Conservation (phyloP, 2,329 filamentous ascomycete genomes). For the Verticillium isaacii region DNA sequence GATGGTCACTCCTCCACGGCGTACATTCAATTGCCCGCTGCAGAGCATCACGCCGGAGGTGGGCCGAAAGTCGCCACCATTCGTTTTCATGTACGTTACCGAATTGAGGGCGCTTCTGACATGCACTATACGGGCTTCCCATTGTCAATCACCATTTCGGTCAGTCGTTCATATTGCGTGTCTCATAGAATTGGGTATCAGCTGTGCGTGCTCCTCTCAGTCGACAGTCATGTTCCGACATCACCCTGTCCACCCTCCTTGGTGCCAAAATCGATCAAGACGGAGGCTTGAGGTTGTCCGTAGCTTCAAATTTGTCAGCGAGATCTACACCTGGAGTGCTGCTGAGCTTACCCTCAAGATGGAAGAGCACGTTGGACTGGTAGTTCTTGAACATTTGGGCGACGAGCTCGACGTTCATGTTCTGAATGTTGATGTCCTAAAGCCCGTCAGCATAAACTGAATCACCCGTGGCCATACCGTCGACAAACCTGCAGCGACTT, state of each 20-base stretch:
- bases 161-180: too few relatives aligned
- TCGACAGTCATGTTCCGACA: not conserved
- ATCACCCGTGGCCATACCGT: not conserved
- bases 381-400: constrained; percentile 99
- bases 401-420: constrained; percentile 97
- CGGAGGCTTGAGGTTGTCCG: constrained; percentile 77
- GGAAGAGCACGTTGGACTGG: constrained; percentile 94
- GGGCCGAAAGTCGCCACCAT: too few relatives aligned
- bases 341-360: constrained; percentile 73
- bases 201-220: too few relatives aligned
- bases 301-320: constrained; percentile 48
- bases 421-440: constrained; percentile 95
- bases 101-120: too few relatives aligned
- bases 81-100: too few relatives aligned
- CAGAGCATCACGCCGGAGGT: too few relatives aligned
- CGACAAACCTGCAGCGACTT: constrained; percentile 71
- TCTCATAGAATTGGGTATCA: not conserved
- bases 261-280: constrained; percentile 36
- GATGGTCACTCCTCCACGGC: too few relatives aligned
- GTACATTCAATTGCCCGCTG: too few relatives aligned
- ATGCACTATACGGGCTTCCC: too few relatives aligned
- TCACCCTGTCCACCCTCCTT: not conserved
- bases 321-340: constrained; percentile 4
- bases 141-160: too few relatives aligned
- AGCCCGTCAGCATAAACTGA: not conserved